Percentiles rank a stretch among this genome's conserved stretches.
Evolutionary conservation across 345 rosid species (phyloP).

Genomic region (Euphorbia lathyris): DNA sequence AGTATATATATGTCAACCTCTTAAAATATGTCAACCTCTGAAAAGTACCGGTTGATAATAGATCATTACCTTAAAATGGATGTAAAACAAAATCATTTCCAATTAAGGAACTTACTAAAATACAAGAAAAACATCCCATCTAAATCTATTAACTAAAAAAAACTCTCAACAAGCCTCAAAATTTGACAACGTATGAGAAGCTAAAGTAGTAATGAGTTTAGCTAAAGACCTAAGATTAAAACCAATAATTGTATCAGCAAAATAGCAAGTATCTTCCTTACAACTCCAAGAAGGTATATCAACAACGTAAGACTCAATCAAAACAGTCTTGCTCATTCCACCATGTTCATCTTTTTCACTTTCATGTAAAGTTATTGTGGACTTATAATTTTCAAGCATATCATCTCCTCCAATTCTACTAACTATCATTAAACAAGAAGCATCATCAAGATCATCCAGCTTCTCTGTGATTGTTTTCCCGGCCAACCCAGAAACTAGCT

Average conservation of each 20-base stretch:
- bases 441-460: slow-evolving; percentile 22
- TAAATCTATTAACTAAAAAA: neutral
- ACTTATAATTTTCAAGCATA: slow-evolving; percentile 11
- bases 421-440: neutral
- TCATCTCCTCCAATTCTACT: slow-evolving; percentile 21
- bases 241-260: slow-evolving; percentile 18
- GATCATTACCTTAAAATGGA: too few species aligned
- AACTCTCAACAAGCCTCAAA: neutral
- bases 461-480: slow-evolving; percentile 9
- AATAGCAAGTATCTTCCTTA: slow-evolving; percentile 18
- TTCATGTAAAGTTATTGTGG: too few species aligned
- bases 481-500: slow-evolving; percentile 17
- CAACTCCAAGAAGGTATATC: slow-evolving; percentile 11
- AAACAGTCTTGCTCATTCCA: too few species aligned
- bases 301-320: too few species aligned
- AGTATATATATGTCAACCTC: too few species aligned
- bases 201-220: neutral
- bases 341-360: too few species aligned
- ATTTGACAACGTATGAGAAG: neutral
- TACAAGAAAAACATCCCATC: too few species aligned
- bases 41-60: too few species aligned
- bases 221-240: slow-evolving; percentile 15
- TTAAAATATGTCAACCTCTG: too few species aligned
- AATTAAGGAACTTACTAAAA: too few species aligned
- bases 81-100: too few species aligned